phyloP scores from a whole-genome alignment of 371 early-diverging fungal genomes.

The Actinomortierella wolfii region DNA sequence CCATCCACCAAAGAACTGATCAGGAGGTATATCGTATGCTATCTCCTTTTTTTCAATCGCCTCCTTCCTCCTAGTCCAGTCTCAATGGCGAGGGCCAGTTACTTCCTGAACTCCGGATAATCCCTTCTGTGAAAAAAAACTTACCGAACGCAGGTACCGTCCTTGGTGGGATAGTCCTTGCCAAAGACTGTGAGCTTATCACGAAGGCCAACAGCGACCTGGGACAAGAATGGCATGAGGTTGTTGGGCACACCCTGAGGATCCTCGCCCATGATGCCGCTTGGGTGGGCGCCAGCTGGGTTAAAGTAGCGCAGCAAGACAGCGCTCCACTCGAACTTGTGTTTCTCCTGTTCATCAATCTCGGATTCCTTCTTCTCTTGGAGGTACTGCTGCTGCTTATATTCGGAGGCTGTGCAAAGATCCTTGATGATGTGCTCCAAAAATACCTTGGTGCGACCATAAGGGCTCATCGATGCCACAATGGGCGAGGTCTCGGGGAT shows the following conservation, averaged over 20 bases:
- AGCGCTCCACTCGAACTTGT: conserved; percentile 67
- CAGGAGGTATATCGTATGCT: too few species aligned
- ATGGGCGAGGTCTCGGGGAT: conserved; percentile 49
- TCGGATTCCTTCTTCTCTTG: conserved; percentile 3
- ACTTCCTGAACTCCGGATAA: background rate
- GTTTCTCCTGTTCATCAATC: conserved; percentile 6
- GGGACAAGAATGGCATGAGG: conserved; percentile 86
- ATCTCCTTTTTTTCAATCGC: too few species aligned
- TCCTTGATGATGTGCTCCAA: conserved; percentile 84
- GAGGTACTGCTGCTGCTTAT: conserved; percentile 29
- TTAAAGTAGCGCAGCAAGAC: conserved; percentile 89
- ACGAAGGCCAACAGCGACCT: conserved; percentile 80
- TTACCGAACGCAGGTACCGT: conserved; percentile 87
- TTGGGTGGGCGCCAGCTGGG: conserved; percentile 87
- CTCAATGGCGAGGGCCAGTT: too few species aligned
- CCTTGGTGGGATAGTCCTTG: conserved; percentile 83
- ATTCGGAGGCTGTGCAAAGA: conserved; percentile 56
- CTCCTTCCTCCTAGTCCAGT: too few species aligned
- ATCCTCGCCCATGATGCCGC: conserved; percentile 88
- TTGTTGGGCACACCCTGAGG: conserved; percentile 85
- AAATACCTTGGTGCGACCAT: conserved; percentile 86
- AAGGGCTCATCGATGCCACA: conserved; percentile 75
- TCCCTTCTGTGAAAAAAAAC: background rate
- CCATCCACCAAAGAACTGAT: background rate
- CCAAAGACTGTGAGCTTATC: conserved; percentile 81